These are phyloP conservation scores for Cucurbita ficifolia DNA, from an alignment of 306 rosid genomes.

Conservation along the genomic window DNA sequence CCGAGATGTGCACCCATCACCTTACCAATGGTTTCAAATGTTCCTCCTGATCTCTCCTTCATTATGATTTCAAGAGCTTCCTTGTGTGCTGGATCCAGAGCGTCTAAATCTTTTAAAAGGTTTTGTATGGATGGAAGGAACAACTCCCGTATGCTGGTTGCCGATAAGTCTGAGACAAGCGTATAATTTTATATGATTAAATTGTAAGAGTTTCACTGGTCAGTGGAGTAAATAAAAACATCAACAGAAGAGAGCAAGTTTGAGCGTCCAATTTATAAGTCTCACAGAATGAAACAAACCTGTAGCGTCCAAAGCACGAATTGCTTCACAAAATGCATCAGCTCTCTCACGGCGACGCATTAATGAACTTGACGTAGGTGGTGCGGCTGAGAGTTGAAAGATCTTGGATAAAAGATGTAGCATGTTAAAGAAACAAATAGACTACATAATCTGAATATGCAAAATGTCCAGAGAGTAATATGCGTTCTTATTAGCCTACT, in stretches of 20 bases:
- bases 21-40: slow-evolving; percentile 72
- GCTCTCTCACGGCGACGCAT: slow-evolving; percentile 56
- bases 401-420: slow-evolving; percentile 95
- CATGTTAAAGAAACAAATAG: slow-evolving; percentile 46
- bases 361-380: slow-evolving; percentile 38
- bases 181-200: slow-evolving; percentile 5
- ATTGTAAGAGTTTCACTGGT: slow-evolving; percentile 2
- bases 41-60: slow-evolving; percentile 94
- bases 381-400: slow-evolving; percentile 55
- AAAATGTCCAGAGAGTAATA: slow-evolving; percentile 8
- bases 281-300: slow-evolving; percentile 23
- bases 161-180: slow-evolving; percentile 51
- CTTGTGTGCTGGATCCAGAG: slow-evolving; percentile 95
- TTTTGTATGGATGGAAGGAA: slow-evolving; percentile 81
- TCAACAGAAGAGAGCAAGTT: not conserved
- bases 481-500: not conserved
- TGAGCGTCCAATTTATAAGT: not conserved
- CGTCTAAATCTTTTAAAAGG: slow-evolving; percentile 57
- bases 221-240: no score
- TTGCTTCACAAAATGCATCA: slow-evolving; percentile 88
- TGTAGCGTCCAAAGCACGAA: slow-evolving; percentile 94
- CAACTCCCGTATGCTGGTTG: slow-evolving; percentile 53
- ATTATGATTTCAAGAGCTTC: slow-evolving; percentile 93
- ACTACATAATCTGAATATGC: not conserved
- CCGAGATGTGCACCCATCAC: slow-evolving; percentile 91